Evolutionary conservation across 495 filamentous ascomycete species (phyloP).

Genomic region (Lophiotrema nucula): DNA sequence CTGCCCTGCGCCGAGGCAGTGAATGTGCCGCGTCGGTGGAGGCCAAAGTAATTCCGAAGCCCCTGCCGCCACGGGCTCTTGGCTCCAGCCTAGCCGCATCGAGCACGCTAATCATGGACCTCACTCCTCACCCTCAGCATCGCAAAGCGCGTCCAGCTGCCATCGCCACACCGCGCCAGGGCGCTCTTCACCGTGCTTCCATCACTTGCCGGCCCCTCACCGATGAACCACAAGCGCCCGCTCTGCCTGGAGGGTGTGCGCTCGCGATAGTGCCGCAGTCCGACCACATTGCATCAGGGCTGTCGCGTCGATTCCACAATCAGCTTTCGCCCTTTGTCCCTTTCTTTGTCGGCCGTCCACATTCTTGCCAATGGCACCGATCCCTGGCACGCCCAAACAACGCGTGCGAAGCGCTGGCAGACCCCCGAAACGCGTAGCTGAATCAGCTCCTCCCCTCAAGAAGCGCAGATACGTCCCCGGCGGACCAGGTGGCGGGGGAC

Average conservation of each 20-base stretch:
- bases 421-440: constrained; percentile 12
- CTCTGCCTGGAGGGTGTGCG: constrained; percentile 6
- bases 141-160: neutral
- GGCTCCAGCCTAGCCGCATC: neutral
- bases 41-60: too few species aligned
- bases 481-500: constrained; percentile 43
- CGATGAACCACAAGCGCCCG: neutral
- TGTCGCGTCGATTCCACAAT: constrained; percentile 16
- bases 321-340: constrained; percentile 2
- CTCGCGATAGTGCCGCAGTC: constrained; percentile 7
- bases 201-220: neutral
- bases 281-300: constrained; percentile 16
- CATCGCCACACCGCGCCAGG: neutral
- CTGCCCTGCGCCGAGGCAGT: neutral
- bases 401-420: constrained; percentile 24
- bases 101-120: neutral
- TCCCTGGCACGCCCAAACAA: constrained; percentile 24
- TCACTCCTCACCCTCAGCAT: neutral
- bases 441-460: constrained; percentile 32
- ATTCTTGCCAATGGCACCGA: constrained; percentile 24
- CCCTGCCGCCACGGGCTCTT: neutral
- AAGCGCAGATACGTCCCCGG: constrained; percentile 44
- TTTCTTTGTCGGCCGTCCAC: constrained; percentile 1
- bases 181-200: neutral
- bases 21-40: neutral